Percentiles rank a stretch among this genome's conserved stretches.
These are phyloP conservation scores for Fusarium staphyleae DNA, from an alignment of 2,329 filamentous ascomycete species.

Conservation along the genomic window DNA sequence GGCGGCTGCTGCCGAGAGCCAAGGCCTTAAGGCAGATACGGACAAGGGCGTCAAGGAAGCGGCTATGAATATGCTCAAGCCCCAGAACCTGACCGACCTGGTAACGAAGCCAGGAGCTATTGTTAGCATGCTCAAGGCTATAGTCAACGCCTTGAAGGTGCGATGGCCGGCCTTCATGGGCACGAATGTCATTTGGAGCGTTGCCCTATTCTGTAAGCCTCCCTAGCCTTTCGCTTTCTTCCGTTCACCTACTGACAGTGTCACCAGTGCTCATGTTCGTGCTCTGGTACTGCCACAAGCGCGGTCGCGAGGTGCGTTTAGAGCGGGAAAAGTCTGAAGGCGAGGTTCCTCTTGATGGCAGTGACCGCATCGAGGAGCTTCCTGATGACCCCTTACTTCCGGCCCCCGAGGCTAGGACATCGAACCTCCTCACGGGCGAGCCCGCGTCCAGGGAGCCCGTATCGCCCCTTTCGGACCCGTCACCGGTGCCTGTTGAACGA, in stretches of 20 bases:
- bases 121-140: constrained; percentile 84
- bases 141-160: constrained; percentile 85
- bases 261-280: constrained; percentile 82
- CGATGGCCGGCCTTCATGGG: constrained; percentile 91
- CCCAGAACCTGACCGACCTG: constrained; percentile 78
- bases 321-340: constrained; percentile 60
- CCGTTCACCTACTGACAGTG: constrained; percentile 1
- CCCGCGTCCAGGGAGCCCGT: constrained; percentile 25
- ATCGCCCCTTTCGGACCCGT: constrained; percentile 27
- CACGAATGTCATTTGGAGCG: constrained; percentile 88
- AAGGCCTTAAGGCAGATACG: constrained; percentile 65
- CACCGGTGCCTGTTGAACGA: constrained; percentile 11
- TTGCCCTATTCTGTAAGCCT: constrained; percentile 82
- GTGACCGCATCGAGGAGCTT: constrained; percentile 56
- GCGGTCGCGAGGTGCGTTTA: constrained; percentile 84
- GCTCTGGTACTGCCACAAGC: constrained; percentile 98
- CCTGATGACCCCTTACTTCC: constrained; percentile 56
- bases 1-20: constrained; percentile 78
- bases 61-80: constrained; percentile 71
- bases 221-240: background rate
- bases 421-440: constrained; percentile 7
- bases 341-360: constrained; percentile 47
- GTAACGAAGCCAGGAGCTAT: constrained; percentile 88
- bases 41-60: constrained; percentile 65
- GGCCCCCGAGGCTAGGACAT: constrained; percentile 39